These are phyloP conservation scores for Tetradesmus obliquus DNA, from an alignment of 139 green algal genomes.

Conservation along the genomic window DNA sequence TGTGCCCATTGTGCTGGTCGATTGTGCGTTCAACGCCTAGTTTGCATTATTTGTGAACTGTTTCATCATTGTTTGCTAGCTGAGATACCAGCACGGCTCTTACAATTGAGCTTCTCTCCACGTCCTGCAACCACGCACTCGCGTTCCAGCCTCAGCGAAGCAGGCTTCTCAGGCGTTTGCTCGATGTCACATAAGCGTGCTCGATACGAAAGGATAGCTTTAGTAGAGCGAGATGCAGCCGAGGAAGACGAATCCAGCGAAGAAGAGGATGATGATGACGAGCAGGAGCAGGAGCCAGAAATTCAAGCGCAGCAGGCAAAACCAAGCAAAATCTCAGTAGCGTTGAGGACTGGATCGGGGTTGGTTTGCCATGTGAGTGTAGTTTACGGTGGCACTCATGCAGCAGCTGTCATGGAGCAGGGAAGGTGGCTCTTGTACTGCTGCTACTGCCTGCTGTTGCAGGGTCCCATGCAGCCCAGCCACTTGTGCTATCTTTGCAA, in stretches of 20 bases:
- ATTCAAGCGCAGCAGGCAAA: not conserved
- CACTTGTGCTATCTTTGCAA: too few species aligned
- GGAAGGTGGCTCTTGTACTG: not conserved
- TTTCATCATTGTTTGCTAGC: too few species aligned
- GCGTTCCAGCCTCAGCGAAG: too few species aligned
- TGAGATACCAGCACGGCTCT: too few species aligned
- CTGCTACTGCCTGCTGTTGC: conserved; percentile 27
- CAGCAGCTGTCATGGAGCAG: not conserved
- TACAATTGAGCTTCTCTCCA: too few species aligned
- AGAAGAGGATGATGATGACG: conserved; percentile 32
- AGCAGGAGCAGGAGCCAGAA: conserved; percentile 27
- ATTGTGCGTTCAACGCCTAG: too few species aligned
- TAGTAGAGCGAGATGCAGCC: conserved; percentile 46
- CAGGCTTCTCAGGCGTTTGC: not conserved
- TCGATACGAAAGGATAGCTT: conserved; percentile 11
- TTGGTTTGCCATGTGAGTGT: conserved; percentile 33
- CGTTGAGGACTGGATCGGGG: conserved; percentile 3
- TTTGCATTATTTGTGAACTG: too few species aligned
- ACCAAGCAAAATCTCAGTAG: not conserved
- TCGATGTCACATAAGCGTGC: conserved; percentile 24
- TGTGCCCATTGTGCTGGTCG: too few species aligned
- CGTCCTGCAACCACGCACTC: too few species aligned
- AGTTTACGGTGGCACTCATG: not conserved
- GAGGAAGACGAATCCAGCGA: conserved; percentile 55
- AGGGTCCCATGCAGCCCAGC: conserved; percentile 19